Evolutionary conservation across 495 filamentous ascomycete species (phyloP).

Genomic region (Aspergillus cristatus): DNA sequence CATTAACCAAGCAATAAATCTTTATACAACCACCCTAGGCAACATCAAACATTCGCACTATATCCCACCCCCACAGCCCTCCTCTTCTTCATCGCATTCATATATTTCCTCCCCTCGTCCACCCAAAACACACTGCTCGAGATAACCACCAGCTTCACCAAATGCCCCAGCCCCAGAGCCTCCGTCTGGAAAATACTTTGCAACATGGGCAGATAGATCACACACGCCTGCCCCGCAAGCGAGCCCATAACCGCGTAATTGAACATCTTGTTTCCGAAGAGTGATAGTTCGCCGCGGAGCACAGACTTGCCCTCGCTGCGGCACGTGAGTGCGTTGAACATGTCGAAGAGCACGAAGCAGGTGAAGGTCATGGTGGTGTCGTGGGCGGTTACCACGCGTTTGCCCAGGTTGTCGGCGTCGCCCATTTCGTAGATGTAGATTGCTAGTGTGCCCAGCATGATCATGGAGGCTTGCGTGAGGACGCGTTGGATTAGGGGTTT

Average conservation of each 20-base stretch:
- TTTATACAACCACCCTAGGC: too few relatives aligned
- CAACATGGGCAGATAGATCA: conserved; percentile 88
- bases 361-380: conserved; percentile 99
- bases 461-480: conserved; percentile 75
- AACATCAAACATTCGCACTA: conserved; percentile 35
- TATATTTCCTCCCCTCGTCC: conserved; percentile 81
- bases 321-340: conserved; percentile 95
- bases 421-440: conserved; percentile 89
- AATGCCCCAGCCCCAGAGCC: conserved; percentile 61
- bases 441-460: conserved; percentile 84
- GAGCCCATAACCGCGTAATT: conserved; percentile 87
- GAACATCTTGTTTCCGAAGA: conserved; percentile 86
- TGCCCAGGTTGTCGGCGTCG: conserved; percentile 37
- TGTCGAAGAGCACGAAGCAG: conserved; percentile 96
- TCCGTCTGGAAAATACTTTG: conserved; percentile 96
- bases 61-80: conserved; percentile 31
- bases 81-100: conserved; percentile 24
- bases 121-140: conserved; percentile 90
- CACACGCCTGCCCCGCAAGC: conserved; percentile 73
- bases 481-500: conserved; percentile 72
- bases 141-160: conserved; percentile 59
- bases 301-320: conserved; percentile 86
- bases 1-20: too few relatives aligned
- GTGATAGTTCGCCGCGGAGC: conserved; percentile 69
- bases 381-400: conserved; percentile 68